Percentiles rank a stretch among this genome's conserved stretches.
Conservation (phyloP, 192 early-diverging fungal species). For the Entomortierella beljakovae region DNA sequence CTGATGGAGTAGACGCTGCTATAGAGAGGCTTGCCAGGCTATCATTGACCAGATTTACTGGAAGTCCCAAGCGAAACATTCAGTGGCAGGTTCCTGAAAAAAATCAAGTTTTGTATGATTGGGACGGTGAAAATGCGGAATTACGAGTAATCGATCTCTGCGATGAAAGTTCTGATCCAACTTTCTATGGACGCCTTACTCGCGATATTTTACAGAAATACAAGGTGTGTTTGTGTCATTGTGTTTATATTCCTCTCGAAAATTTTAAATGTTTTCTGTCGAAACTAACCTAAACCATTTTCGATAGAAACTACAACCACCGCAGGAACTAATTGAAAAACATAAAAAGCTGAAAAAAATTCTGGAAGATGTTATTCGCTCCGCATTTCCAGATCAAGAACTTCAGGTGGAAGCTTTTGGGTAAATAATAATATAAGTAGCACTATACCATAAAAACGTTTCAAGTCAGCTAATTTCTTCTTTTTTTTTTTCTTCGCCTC, state of each 20-base stretch:
- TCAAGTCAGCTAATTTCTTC: neutral
- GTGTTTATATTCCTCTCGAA: too few species aligned
- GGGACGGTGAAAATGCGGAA: conserved; percentile 17
- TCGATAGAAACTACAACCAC: conserved; percentile 27
- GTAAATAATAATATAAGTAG: neutral
- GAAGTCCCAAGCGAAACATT: conserved; percentile 12
- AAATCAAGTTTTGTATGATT: conserved; percentile 16
- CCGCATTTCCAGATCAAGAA: conserved; percentile 17
- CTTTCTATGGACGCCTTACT: conserved; percentile 32
- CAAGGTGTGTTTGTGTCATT: conserved; percentile 1
- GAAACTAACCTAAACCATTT: too few species aligned
- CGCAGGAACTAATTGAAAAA: conserved; percentile 9
- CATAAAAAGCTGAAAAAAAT: conserved; percentile 3
- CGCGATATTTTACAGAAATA: conserved; percentile 32
- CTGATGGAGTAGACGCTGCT: conserved; percentile 3
- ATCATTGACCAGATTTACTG: neutral
- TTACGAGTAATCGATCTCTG: conserved; percentile 25
- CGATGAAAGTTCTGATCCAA: conserved; percentile 7
- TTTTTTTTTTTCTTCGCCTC: neutral
- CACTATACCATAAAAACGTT: neutral
- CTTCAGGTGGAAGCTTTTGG: conserved; percentile 41
- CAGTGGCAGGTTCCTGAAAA: conserved; percentile 2
- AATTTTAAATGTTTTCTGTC: too few species aligned
- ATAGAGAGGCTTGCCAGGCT: conserved; percentile 7
- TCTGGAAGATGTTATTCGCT: conserved; percentile 2